Evolutionary conservation across 805 yeast species (phyloP).

Genomic region (Yamadazyma sp.): DNA sequence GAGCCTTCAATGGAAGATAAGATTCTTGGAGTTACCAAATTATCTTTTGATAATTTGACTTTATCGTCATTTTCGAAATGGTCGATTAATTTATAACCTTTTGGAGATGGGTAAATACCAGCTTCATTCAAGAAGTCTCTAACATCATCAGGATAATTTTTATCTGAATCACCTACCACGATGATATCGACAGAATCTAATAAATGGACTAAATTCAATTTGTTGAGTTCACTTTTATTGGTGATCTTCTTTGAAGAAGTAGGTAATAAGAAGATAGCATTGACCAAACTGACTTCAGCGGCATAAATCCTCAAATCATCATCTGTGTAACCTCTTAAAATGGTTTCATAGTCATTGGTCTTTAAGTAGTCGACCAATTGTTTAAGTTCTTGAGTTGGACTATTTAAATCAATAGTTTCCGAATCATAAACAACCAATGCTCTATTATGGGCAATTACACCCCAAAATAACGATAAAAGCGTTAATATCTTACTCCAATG

Average conservation of each 20-base stretch:
- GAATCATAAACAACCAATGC: conserved; percentile 37
- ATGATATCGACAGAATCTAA: conserved; percentile 73
- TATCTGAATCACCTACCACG: conserved; percentile 50
- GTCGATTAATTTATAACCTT: conserved; percentile 60
- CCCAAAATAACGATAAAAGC: conserved; percentile 9
- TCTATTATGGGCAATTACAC: conserved; percentile 10
- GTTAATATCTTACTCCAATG: conserved; percentile 12
- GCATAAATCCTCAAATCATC: conserved; percentile 13
- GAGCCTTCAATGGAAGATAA: conserved; percentile 14
- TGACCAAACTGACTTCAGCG: conserved; percentile 6
- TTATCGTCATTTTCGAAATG: conserved; percentile 47
- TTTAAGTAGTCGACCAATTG: conserved; percentile 22
- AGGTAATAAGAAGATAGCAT: conserved; percentile 29
- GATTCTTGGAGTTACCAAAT: conserved; percentile 23
- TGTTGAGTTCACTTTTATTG: conserved; percentile 28
- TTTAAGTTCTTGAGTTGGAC: conserved; percentile 16
- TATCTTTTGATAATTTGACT: conserved; percentile 27
- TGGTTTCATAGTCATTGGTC: conserved; percentile 7
- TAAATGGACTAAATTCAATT: conserved; percentile 51
- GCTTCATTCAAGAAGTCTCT: conserved; percentile 70
- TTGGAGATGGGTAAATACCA: conserved; percentile 84
- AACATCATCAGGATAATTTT: conserved; percentile 39
- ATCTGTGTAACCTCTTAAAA: conserved; percentile 20
- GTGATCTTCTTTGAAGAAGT: conserved; percentile 29
- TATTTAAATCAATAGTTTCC: conserved; percentile 18